Evolutionary conservation across 2,329 filamentous ascomycete species (phyloP), one percentile per base, ranked within the genome.

Genomic region (Trichoderma sp.): DNA sequence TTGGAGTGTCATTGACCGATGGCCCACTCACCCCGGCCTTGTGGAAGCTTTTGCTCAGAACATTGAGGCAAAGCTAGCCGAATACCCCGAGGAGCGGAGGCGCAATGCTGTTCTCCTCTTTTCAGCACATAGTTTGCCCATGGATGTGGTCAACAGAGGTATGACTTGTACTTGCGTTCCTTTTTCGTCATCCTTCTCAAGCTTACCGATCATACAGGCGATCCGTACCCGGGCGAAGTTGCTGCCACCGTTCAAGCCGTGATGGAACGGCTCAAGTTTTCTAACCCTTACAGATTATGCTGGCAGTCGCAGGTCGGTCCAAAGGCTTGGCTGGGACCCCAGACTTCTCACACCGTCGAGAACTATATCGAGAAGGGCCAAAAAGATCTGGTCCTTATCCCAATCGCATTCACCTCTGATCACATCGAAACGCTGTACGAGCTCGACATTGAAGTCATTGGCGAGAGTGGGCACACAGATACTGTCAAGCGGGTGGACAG

Each of bases 261-360:
- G n/a, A 98, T 98, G 92, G 89, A 97, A 80, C 88, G 93, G 63
- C 87, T 99, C 15, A 91, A 91, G 36, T 94, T 96, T 82, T 91
- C 90, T 73, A 96, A 99, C 83, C 93, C 93, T 6, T 98, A 98
- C 83, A 91, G 96, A 69, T 86, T 99, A 20, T 96, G 95, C 78
- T 99, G 96, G 96, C 96, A 99, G 82, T 98, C 95, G 6, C 96
- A 99, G 82, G 96, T 99, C 74, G 96, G 97, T 8, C 96, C 97
- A 0, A 93, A 92, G 32, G 93, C 96, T 23, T 99, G 96, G 96
- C 87, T 99, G 9, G 96, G 96, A 26, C 95, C 96, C 12, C 96
- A 99, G 81, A 99, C 96, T 0, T 91, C 91, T 73, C 90, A 92
- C 75, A 95, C 95, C 0, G 96, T 99, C 12, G 90, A 95, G 79